Conservation (phyloP, 495 filamentous ascomycete genomes). For the Darksidea phi region DNA sequence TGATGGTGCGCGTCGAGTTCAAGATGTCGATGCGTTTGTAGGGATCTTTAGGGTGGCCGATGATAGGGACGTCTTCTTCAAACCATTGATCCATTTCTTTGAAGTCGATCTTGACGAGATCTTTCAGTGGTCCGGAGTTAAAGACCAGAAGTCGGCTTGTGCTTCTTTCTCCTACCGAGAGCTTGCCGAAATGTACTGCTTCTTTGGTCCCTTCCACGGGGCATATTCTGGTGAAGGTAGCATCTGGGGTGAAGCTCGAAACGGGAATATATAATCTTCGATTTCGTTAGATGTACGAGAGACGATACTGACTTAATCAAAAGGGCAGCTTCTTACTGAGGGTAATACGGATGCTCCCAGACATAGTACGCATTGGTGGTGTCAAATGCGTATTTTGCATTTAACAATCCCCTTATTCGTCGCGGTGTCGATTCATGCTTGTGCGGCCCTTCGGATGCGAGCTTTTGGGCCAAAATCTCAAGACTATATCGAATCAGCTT, state of each 20-base stretch:
- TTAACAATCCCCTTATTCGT: slow-evolving; percentile 44
- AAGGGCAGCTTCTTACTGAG: slow-evolving; percentile 38
- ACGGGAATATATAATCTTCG: slow-evolving; percentile 29
- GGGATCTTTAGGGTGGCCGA: slow-evolving; percentile 60
- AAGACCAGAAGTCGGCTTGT: slow-evolving; percentile 20
- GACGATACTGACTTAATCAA: slow-evolving; percentile 23
- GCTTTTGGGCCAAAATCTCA: slow-evolving; percentile 43
- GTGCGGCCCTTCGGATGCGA: slow-evolving; percentile 45
- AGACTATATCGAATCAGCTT: slow-evolving; percentile 37
- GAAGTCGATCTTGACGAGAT: slow-evolving; percentile 31
- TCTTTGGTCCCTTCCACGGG: slow-evolving; percentile 15
- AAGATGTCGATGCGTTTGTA: slow-evolving; percentile 59
- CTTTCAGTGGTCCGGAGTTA: slow-evolving; percentile 7
- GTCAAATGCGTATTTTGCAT: slow-evolving; percentile 43
- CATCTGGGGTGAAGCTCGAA: slow-evolving; percentile 11
- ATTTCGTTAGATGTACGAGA: neutral
- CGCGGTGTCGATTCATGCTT: slow-evolving; percentile 45
- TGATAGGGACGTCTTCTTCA: slow-evolving; percentile 58
- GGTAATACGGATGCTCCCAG: slow-evolving; percentile 48
- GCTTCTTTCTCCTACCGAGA: slow-evolving; percentile 14
- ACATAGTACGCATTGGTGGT: slow-evolving; percentile 45
- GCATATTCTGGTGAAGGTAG: slow-evolving; percentile 9
- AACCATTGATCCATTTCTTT: slow-evolving; percentile 53
- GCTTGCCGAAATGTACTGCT: slow-evolving; percentile 11
- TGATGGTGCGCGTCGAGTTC: slow-evolving; percentile 50